These are phyloP conservation scores for Populus pruinosa DNA, from an alignment of 345 rosid species.

Conservation along the genomic window DNA sequence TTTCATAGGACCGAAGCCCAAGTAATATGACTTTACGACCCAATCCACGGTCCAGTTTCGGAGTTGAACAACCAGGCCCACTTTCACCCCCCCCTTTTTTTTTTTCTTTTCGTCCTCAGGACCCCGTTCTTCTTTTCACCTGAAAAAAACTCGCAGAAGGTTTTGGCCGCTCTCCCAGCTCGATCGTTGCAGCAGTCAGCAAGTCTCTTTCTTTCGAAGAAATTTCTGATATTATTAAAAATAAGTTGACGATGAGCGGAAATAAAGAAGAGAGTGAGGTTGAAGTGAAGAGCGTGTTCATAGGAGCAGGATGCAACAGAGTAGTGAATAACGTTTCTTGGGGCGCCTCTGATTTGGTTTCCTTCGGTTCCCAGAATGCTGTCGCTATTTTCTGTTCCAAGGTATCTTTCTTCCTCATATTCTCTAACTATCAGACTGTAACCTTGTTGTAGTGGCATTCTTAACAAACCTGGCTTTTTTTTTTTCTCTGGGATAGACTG, in stretches of 20 bases:
- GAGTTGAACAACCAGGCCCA: not conserved
- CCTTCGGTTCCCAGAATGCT: conserved; percentile 85
- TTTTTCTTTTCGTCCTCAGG: not conserved
- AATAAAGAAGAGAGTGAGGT: conserved; percentile 9
- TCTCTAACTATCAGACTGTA: not conserved
- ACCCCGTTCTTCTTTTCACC: no score
- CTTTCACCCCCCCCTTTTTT: not conserved
- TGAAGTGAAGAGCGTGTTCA: conserved; percentile 58
- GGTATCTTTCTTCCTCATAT: conserved; percentile 27
- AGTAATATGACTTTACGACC: no score
- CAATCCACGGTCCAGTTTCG: no score
- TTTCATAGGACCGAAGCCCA: no score
- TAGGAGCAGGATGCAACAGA: conserved; percentile 92
- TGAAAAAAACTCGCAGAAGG: no score
- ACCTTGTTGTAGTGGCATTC: not conserved
- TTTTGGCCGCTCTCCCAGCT: not conserved
- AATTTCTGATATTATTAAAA: no score
- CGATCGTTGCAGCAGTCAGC: not conserved
- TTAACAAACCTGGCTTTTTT: not conserved
- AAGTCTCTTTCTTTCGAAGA: not conserved
- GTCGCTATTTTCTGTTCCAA: conserved; percentile 76
- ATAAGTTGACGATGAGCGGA: not conserved
- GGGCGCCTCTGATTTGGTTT: conserved; percentile 75
- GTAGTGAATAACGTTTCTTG: conserved; percentile 86
- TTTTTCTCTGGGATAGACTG: conserved; percentile 37